Percentiles rank a stretch among this genome's conserved stretches.
Conservation (phyloP, 305 asterid species). For the Fraxinus floribunda region DNA sequence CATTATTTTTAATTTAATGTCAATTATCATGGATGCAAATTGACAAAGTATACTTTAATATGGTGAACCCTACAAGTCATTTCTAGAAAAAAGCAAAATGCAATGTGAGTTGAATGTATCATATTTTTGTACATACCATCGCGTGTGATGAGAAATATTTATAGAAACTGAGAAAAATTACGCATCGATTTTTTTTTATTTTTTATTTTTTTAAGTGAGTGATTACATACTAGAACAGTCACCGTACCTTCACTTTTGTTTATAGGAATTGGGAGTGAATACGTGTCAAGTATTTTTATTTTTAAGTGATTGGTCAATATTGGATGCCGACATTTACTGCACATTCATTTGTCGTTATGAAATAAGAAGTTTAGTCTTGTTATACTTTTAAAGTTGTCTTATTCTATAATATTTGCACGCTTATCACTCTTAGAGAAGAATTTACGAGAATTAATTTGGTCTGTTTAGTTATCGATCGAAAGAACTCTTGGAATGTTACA, state of each 20-base stretch:
- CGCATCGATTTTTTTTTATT: neutral
- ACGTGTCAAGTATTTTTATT: neutral
- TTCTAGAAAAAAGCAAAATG: slow-evolving; percentile 3
- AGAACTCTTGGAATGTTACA: neutral
- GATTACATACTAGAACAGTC: neutral
- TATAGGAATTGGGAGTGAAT: neutral
- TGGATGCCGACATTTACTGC: neutral
- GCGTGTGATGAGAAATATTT: neutral
- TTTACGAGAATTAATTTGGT: too few relatives aligned
- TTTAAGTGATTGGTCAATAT: neutral
- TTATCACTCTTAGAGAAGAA: neutral
- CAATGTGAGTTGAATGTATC: neutral
- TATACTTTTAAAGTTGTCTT: neutral
- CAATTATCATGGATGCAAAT: neutral
- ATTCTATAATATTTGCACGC: neutral
- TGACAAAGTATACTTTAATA: neutral
- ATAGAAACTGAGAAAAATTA: neutral
- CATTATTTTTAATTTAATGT: neutral
- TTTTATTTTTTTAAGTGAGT: neutral
- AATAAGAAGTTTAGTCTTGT: neutral
- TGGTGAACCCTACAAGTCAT: neutral
- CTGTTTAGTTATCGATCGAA: neutral
- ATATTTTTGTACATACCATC: neutral
- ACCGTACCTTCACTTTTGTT: neutral
- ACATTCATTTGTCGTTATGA: neutral